A percentile compares a stretch with the other conserved stretches of the same genome.
phyloP scores from a whole-genome alignment of 2,329 filamentous ascomycete genomes.

The Nakataea oryzae region DNA sequence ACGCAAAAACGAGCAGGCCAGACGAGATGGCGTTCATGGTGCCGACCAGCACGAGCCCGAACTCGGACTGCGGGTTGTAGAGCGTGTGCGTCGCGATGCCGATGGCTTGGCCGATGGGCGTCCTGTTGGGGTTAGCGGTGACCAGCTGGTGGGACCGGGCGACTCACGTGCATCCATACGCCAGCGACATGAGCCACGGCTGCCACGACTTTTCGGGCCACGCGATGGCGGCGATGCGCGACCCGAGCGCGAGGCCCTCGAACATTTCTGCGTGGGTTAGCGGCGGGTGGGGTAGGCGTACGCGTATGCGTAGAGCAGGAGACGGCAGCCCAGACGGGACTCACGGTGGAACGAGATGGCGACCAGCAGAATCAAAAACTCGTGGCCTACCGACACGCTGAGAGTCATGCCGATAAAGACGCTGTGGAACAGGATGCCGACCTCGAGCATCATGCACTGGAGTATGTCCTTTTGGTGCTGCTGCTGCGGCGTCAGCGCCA shows the following conservation, averaged over 20 bases:
- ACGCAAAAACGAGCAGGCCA: slow-evolving; percentile 61
- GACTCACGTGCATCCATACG: slow-evolving; percentile 43
- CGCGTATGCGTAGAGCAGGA: no score
- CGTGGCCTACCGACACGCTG: slow-evolving; percentile 65
- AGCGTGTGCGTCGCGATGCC: slow-evolving; percentile 59
- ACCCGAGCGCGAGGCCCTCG: slow-evolving; percentile 51
- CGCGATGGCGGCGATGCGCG: slow-evolving; percentile 48
- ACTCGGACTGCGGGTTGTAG: slow-evolving; percentile 56
- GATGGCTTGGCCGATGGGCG: slow-evolving; percentile 64
- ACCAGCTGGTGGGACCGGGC: background rate
- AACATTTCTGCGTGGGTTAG: slow-evolving; percentile 25
- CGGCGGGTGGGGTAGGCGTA: no score
- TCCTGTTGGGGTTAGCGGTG: slow-evolving; percentile 27
- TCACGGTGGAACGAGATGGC: slow-evolving; percentile 66
- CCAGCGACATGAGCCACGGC: slow-evolving; percentile 46
- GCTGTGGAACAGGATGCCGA: slow-evolving; percentile 73
- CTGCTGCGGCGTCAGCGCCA: slow-evolving; percentile 36
- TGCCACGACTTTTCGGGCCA: slow-evolving; percentile 29
- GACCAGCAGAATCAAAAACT: slow-evolving; percentile 67
- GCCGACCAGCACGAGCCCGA: slow-evolving; percentile 59
- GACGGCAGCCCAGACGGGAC: no score
- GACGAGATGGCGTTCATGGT: slow-evolving; percentile 66
- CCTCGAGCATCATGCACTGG: slow-evolving; percentile 69
- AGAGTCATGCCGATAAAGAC: slow-evolving; percentile 81
- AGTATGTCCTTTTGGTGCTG: slow-evolving; percentile 53